These are phyloP conservation scores for Gentiana dahurica DNA, from an alignment of 257 asterid species.

Conservation along the genomic window DNA sequence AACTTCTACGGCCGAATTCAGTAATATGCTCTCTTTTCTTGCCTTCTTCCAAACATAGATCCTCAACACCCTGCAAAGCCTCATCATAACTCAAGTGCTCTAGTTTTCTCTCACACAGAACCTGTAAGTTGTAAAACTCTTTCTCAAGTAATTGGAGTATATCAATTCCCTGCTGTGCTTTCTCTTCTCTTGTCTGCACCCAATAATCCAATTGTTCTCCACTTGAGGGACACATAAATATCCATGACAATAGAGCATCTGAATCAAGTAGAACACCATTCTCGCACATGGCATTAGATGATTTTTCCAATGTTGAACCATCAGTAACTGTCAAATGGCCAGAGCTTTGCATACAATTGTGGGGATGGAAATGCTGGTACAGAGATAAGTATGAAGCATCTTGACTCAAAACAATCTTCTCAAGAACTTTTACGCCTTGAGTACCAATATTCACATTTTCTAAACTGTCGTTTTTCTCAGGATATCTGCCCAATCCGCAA, in stretches of 20 bases:
- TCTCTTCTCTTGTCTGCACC: slow-evolving; percentile 60
- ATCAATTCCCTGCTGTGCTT: slow-evolving; percentile 55
- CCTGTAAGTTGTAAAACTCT: slow-evolving; percentile 71
- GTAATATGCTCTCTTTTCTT: slow-evolving; percentile 57
- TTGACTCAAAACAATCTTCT: slow-evolving; percentile 49
- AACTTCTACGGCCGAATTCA: slow-evolving; percentile 47
- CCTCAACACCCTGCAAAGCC: slow-evolving; percentile 82
- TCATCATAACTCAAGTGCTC: slow-evolving; percentile 80
- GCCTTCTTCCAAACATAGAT: slow-evolving; percentile 78
- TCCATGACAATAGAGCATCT: slow-evolving; percentile 82
- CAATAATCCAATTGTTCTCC: slow-evolving; percentile 61
- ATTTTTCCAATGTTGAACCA: slow-evolving; percentile 21
- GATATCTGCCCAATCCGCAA: slow-evolving; percentile 60
- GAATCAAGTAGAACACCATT: slow-evolving; percentile 48
- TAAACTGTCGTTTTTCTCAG: slow-evolving; percentile 39
- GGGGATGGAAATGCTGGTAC: slow-evolving; percentile 57
- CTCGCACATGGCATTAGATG: slow-evolving; percentile 30
- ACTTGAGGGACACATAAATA: slow-evolving; percentile 64
- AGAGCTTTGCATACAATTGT: slow-evolving; percentile 26
- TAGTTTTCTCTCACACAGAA: slow-evolving; percentile 77
- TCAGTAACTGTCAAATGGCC: slow-evolving; percentile 20
- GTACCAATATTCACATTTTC: slow-evolving; percentile 31
- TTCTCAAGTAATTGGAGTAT: slow-evolving; percentile 74
- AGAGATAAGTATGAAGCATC: slow-evolving; percentile 60
- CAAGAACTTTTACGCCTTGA: slow-evolving; percentile 40